phyloP scores from a whole-genome alignment of 164 flowering plant genomes.

The Taxillus chinensis region DNA sequence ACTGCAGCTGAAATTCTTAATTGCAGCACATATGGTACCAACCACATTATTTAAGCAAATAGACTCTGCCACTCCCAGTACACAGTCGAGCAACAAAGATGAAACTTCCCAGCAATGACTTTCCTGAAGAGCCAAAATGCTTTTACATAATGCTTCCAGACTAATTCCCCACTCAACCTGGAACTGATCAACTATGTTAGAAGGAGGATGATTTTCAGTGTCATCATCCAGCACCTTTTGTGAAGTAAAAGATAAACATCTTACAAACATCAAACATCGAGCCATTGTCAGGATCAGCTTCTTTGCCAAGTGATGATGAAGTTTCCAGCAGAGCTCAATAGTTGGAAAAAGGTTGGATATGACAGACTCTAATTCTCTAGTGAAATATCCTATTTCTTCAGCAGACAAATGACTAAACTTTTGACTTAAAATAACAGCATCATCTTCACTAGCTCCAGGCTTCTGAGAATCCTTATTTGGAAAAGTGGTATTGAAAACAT shows the following conservation, averaged over 20 bases:
- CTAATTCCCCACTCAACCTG: constrained; percentile 41
- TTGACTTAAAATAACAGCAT: constrained; percentile 11
- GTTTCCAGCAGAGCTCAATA: constrained; percentile 67
- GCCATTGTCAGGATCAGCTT: constrained; percentile 43
- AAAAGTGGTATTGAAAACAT: constrained; percentile 13
- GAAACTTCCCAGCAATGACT: constrained; percentile 75
- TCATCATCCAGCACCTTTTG: constrained; percentile 19
- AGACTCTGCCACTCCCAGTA: constrained; percentile 43
- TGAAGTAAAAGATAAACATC: constrained; percentile 40
- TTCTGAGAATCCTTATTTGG: constrained; percentile 13
- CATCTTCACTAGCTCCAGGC: constrained; percentile 14
- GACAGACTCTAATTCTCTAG: constrained; percentile 35
- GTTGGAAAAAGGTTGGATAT: constrained; percentile 44
- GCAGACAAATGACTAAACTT: constrained; percentile 21
- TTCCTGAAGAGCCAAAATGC: constrained; percentile 31
- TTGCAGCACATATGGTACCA: constrained; percentile 40
- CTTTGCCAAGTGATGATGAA: constrained; percentile 59
- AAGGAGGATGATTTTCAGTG: constrained; percentile 13
- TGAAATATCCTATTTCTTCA: constrained; percentile 41
- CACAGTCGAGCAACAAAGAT: constrained; percentile 58
- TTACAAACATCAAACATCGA: constrained; percentile 45
- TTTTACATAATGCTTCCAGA: constrained; percentile 46
- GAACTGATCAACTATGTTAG: constrained; percentile 18
- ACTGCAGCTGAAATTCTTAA: constrained; percentile 39
- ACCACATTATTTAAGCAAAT: constrained; percentile 44